A percentile compares a stretch with the other conserved stretches of the same genome.
Evolutionary conservation across 108 stramenopile species (phyloP).

Genomic region (Pseudonitzschia pungens): DNA sequence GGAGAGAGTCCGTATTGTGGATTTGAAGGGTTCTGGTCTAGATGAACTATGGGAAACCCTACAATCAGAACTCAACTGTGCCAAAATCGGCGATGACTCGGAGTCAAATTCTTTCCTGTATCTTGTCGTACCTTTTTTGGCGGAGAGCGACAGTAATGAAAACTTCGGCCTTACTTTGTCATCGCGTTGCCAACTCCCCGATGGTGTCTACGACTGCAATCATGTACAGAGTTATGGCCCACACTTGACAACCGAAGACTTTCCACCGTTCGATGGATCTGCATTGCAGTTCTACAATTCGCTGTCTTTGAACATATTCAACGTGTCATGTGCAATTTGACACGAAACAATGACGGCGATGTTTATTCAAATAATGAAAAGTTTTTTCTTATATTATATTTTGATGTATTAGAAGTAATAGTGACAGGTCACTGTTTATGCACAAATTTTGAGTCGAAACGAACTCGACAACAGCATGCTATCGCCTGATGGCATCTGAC

Average conservation of each 20-base stretch:
- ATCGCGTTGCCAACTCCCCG: background rate
- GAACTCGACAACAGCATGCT: background rate
- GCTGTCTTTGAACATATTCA: slow-evolving; percentile 44
- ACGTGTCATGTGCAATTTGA: slow-evolving; percentile 37
- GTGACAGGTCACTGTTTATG: background rate
- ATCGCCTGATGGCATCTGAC: background rate
- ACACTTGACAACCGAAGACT: slow-evolving; percentile 71
- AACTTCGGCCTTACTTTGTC: background rate
- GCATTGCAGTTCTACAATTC: background rate
- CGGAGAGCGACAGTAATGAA: background rate
- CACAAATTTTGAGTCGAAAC: too few species aligned
- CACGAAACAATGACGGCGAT: background rate
- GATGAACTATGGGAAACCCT: background rate
- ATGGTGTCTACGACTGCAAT: slow-evolving; percentile 13
- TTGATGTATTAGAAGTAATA: too few species aligned
- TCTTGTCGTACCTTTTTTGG: slow-evolving; percentile 15
- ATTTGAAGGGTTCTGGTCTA: slow-evolving; percentile 16
- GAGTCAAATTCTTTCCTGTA: background rate
- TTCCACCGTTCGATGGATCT: slow-evolving; percentile 42
- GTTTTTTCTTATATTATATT: too few species aligned
- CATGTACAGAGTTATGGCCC: slow-evolving; percentile 20
- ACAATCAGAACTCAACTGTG: slow-evolving; percentile 6
- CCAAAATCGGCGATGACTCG: background rate
- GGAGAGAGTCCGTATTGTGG: slow-evolving; percentile 18
- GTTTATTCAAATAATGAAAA: too few species aligned